phyloP scores from a whole-genome alignment of 163 green algal species.

The Botryococcus braunii region DNA sequence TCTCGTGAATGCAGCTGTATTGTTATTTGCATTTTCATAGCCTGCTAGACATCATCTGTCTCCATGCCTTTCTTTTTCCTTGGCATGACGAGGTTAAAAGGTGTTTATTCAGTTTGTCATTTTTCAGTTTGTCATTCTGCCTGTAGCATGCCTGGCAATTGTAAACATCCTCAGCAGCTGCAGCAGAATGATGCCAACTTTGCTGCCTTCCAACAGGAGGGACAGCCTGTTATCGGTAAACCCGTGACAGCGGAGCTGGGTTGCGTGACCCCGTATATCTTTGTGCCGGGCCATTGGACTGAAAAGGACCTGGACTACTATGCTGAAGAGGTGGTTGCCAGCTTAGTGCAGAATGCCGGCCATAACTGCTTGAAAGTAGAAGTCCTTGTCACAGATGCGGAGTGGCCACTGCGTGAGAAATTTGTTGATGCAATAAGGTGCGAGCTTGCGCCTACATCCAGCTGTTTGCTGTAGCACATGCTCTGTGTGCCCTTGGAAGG shows the following conservation, averaged over 20 bases:
- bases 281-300: constrained; percentile 60
- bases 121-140: neutral
- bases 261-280: constrained; percentile 79
- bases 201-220: constrained; percentile 11
- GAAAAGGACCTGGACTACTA: constrained; percentile 59
- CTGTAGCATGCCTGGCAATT: neutral
- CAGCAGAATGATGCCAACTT: neutral
- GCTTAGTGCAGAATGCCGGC: constrained; percentile 58
- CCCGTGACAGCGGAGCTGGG: constrained; percentile 70
- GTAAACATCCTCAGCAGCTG: constrained; percentile 2
- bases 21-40: no score
- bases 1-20: no score
- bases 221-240: constrained; percentile 31
- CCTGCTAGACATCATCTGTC: no score
- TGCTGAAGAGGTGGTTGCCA: constrained; percentile 48
- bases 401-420: constrained; percentile 56
- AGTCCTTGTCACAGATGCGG: constrained; percentile 52
- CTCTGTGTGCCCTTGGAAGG: no score
- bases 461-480: no score
- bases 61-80: no score
- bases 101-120: no score
- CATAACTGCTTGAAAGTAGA: constrained; percentile 80
- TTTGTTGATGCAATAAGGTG: constrained; percentile 54
- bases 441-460: no score
- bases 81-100: no score